Base-by-base conservation (phyloP, 2,329 filamentous ascomycete genomes). In the Huntiella savannae region DNA sequence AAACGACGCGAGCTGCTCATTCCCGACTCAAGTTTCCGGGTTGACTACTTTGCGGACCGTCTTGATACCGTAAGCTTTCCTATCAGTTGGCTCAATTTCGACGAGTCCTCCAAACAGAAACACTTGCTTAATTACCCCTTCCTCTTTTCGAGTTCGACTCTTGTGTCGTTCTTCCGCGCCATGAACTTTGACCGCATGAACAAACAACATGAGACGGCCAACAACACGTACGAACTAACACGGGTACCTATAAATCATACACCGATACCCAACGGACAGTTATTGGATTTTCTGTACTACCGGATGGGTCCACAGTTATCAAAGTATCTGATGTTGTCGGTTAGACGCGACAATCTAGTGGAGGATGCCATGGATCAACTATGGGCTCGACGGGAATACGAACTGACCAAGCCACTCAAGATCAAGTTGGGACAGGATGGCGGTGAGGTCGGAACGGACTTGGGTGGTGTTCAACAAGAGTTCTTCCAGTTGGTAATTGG, bases 381-480 rank as follows among this genome's bases (percentile, higher is more conserved):
- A 2, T 95, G 88, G 84, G 76, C 83, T 46, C 74, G 86, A 33
- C 79, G 95, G 59, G 75, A 77, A 55, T 71, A 82, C 33, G 85
- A 95, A 61, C 65, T 96, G 3, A 66, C 88, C 55, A 75, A 85
- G 19, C 91, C 91, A 1, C 63, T 98, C 33, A 94, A 94, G 55
- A 79, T 98, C 6, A 79, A 84, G 43, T 73, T 96, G 48, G 86
- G 86, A 3, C 80, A 85, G 57, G 78, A 84, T 33, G 69, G 70
- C 45, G 84, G 85, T 28, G 91, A 96, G 59, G 79, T 92, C 58
- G 91, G 91, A 0, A 75, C 92, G 33, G 91, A 98, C 59, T 85
- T 88, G 42, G 91, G 91, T 38, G 91, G 91, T 52, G 87, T 98
- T 1, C 88, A 95, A 55, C 87, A 94, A 58, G 91, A 98, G 52